These are phyloP conservation scores for Zygotorulaspora danielsina DNA, from an alignment of 805 yeast species.

Conservation along the genomic window DNA sequence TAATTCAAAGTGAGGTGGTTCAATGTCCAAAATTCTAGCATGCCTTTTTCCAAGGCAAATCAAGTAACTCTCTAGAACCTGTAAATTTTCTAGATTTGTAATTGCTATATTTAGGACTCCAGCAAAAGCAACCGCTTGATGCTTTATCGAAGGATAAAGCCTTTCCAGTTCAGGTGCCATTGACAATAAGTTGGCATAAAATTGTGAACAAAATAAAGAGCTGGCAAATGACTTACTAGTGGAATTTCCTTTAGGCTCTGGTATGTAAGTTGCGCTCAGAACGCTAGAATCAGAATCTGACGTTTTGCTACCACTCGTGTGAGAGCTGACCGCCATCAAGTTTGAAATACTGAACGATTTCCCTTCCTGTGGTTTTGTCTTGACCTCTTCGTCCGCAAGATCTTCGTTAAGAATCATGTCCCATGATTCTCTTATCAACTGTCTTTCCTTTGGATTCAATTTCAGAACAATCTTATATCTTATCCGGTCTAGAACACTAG, in stretches of 20 bases:
- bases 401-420: conserved; percentile 36
- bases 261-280: conserved; percentile 4
- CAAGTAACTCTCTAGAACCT: conserved; percentile 54
- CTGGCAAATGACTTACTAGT: conserved; percentile 39
- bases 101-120: conserved; percentile 71
- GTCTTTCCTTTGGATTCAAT: conserved; percentile 33
- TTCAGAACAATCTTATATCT: conserved; percentile 31
- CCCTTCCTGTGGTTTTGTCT: conserved; percentile 3
- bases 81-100: conserved; percentile 55
- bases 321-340: conserved; percentile 4
- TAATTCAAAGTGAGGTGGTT: conserved; percentile 58
- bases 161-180: conserved; percentile 59
- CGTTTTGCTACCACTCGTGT: not conserved
- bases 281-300: conserved; percentile 3
- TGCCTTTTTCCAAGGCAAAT: conserved; percentile 68
- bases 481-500: conserved; percentile 19
- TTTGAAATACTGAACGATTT: not conserved
- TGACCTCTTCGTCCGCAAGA: conserved; percentile 9
- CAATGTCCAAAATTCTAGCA: conserved; percentile 68
- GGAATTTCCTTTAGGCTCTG: conserved; percentile 8
- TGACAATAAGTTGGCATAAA: conserved; percentile 62
- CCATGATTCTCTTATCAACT: conserved; percentile 40
- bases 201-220: conserved; percentile 69
- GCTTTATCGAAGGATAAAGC: conserved; percentile 68
- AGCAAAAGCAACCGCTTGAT: conserved; percentile 77